A percentile compares a stretch with the other conserved stretches of the same genome.
Conservation (phyloP, 345 rosid species). For the Lepidium africanum region DNA sequence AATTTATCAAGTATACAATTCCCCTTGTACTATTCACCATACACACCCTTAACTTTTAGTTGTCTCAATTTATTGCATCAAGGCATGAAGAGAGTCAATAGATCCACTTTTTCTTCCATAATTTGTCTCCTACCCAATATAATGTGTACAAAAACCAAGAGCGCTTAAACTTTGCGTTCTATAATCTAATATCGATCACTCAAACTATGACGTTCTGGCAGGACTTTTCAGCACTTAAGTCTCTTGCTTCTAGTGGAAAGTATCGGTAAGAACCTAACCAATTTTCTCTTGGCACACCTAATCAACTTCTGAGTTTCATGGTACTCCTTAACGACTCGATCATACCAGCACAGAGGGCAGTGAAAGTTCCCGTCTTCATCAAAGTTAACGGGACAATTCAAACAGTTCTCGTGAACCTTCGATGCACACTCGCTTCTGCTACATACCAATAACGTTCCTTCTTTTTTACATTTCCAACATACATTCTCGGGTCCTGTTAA, state of each 20-base stretch:
- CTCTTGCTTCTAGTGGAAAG: slow-evolving; percentile 18
- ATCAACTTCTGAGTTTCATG: slow-evolving; percentile 5
- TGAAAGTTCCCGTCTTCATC: slow-evolving; percentile 12
- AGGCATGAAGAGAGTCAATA: background rate
- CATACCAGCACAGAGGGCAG: slow-evolving; percentile 25
- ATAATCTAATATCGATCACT: background rate
- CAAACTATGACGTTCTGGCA: background rate
- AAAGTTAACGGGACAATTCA: background rate
- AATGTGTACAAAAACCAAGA: background rate
- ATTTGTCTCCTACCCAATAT: background rate
- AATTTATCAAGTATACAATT: no score
- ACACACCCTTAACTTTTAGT: no score
- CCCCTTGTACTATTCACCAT: no score
- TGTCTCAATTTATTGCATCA: background rate
- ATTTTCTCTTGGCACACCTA: slow-evolving; percentile 10
- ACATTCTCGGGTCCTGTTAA: background rate
- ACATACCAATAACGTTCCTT: slow-evolving; percentile 22
- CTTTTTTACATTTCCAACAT: slow-evolving; percentile 22
- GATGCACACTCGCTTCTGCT: slow-evolving; percentile 17
- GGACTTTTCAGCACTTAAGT: background rate
- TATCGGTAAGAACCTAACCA: background rate
- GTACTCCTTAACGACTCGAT: slow-evolving; percentile 1
- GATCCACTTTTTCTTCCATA: background rate
- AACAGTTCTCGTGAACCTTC: slow-evolving; percentile 23
- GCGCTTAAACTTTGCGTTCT: background rate